A percentile compares a stretch with the other conserved stretches of the same genome.
Evolutionary conservation across 306 rosid species (phyloP).

Genomic region (Coriaria nepalensis): DNA sequence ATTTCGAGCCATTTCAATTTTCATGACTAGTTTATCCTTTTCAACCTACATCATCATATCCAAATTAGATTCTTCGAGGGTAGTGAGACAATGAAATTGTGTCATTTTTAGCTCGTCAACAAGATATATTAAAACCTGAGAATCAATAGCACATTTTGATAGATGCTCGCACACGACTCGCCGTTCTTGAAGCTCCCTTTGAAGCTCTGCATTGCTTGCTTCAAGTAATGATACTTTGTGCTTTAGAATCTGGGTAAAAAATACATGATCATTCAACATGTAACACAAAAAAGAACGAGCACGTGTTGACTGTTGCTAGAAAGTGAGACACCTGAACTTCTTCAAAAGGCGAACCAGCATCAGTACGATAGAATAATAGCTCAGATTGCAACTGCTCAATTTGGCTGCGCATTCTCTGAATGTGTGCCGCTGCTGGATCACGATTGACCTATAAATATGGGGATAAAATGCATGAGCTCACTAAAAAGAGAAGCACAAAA

Average conservation of each 20-base stretch:
- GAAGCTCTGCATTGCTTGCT: constrained; percentile 68
- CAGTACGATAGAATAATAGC: constrained; percentile 64
- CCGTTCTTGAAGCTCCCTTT: constrained; percentile 46
- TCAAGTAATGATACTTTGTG: constrained; percentile 83
- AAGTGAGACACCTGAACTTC: constrained; percentile 60
- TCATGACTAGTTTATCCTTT: constrained; percentile 58
- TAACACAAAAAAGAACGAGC: constrained; percentile 7
- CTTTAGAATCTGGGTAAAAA: constrained; percentile 54
- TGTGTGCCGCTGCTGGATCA: constrained; percentile 73
- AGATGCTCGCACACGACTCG: constrained; percentile 29
- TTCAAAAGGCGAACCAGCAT: constrained; percentile 56
- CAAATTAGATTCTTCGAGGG: constrained; percentile 6
- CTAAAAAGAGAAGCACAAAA: constrained; percentile 1
- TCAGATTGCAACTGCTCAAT: constrained; percentile 86
- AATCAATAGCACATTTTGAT: constrained; percentile 34
- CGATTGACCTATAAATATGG: constrained; percentile 53
- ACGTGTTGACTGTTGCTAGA: constrained; percentile 1
- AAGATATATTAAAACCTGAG: constrained; percentile 24
- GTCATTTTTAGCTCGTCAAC: background rate
- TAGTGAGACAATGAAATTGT: no score
- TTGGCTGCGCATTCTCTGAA: constrained; percentile 72
- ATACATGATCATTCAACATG: constrained; percentile 11
- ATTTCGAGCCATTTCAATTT: constrained; percentile 59
- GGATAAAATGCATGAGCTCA: constrained; percentile 7
- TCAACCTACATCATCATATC: constrained; percentile 51